These are phyloP conservation scores for Coniochaeta pulveracea DNA, from an alignment of 2,329 filamentous ascomycete species.

Conservation along the genomic window DNA sequence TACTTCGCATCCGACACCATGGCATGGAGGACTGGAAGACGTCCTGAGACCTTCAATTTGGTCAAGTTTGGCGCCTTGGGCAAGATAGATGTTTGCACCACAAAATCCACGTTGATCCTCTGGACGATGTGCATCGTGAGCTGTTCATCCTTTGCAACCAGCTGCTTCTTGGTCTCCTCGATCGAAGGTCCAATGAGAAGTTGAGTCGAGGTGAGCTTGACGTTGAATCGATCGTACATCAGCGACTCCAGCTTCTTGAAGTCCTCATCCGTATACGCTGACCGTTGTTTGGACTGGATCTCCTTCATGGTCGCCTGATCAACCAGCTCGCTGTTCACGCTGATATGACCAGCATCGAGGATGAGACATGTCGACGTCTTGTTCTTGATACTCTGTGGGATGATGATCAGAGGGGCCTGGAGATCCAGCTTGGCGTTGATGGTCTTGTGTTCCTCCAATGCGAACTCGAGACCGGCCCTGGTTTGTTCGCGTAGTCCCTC, in stretches of 20 bases:
- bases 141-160: constrained; percentile 54
- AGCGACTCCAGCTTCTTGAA: constrained; percentile 77
- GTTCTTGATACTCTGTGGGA: constrained; percentile 83
- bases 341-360: constrained; percentile 90
- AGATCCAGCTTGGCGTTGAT: constrained; percentile 93
- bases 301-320: constrained; percentile 84
- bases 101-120: constrained; percentile 93
- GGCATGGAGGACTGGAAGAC: constrained; percentile 83
- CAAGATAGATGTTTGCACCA: constrained; percentile 93
- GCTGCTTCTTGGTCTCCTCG: constrained; percentile 74
- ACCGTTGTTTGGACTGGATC: constrained; percentile 81
- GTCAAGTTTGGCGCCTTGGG: constrained; percentile 90
- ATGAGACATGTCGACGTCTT: constrained; percentile 80
- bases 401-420: constrained; percentile 89
- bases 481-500: constrained; percentile 94
- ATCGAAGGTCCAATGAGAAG: constrained; percentile 91
- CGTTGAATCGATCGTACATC: constrained; percentile 95
- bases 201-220: constrained; percentile 91
- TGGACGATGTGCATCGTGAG: constrained; percentile 84
- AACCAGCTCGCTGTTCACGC: constrained; percentile 86
- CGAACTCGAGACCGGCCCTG: constrained; percentile 88
- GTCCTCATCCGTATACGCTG: constrained; percentile 80
- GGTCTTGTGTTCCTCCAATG: constrained; percentile 93
- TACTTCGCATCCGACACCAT: constrained; percentile 92
- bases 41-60: constrained; percentile 81